Evolutionary conservation across 495 filamentous ascomycete genomes (phyloP).

Genomic region (Aspergillus bertholletiae): DNA sequence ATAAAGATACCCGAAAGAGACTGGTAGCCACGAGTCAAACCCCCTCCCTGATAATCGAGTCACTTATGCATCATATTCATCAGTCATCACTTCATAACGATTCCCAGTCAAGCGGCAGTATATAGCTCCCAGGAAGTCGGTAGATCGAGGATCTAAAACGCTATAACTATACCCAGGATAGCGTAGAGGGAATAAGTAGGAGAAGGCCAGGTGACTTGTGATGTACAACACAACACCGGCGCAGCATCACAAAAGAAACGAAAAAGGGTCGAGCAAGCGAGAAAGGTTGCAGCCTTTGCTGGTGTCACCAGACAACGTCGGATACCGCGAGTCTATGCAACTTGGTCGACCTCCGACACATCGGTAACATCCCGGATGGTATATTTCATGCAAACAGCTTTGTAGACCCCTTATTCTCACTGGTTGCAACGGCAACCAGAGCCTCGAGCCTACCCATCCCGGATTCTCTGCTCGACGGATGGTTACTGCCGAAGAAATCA

Average conservation of each 20-base stretch:
- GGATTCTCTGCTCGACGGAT: slow-evolving; percentile 28
- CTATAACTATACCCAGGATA: slow-evolving; percentile 13
- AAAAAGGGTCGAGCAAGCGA: slow-evolving; percentile 7
- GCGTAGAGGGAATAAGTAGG: background rate
- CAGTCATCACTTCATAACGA: slow-evolving; percentile 43
- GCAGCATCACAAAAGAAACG: slow-evolving; percentile 4
- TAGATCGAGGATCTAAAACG: slow-evolving; percentile 18
- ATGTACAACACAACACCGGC: slow-evolving; percentile 17
- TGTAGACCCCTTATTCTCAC: slow-evolving; percentile 63
- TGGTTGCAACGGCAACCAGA: slow-evolving; percentile 85
- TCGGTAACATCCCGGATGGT: background rate
- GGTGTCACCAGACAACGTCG: background rate
- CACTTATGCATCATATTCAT: slow-evolving; percentile 38
- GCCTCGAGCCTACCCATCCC: slow-evolving; percentile 75
- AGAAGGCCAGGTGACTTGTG: slow-evolving; percentile 5
- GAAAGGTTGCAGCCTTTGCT: background rate
- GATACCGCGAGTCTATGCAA: background rate
- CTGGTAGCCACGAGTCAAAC: slow-evolving; percentile 17
- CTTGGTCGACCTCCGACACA: background rate
- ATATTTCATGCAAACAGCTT: slow-evolving; percentile 34
- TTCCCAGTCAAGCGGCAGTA: slow-evolving; percentile 11
- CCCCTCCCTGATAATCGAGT: slow-evolving; percentile 15
- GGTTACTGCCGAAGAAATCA: slow-evolving; percentile 21
- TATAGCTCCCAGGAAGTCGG: slow-evolving; percentile 15
- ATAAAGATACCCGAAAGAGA: slow-evolving; percentile 18